Conservation (phyloP, 2,329 filamentous ascomycete genomes). For the Penicillium sp. region DNA sequence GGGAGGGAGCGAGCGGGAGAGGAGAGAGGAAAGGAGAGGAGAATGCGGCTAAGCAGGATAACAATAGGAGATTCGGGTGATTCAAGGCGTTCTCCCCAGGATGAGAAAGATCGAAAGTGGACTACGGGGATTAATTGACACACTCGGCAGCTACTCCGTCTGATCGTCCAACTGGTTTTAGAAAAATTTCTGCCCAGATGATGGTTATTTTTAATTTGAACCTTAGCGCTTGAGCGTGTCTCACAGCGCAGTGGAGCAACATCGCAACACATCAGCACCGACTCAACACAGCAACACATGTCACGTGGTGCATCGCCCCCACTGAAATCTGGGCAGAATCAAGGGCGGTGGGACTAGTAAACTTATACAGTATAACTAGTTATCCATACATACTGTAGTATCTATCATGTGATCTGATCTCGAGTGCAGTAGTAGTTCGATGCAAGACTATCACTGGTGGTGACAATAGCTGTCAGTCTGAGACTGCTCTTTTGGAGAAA, state of each 20-base stretch:
- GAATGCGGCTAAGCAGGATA: slow-evolving; percentile 17
- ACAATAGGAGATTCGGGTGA: slow-evolving; percentile 18
- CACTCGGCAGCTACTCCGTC: slow-evolving; percentile 11
- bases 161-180: slow-evolving; percentile 11
- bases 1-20: slow-evolving; percentile 18
- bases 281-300: neutral
- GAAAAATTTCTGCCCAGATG: slow-evolving; percentile 3
- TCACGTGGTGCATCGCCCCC: neutral
- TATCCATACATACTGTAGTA: no score
- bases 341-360: neutral
- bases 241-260: slow-evolving; percentile 16
- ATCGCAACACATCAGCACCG: neutral
- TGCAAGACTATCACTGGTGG: no score
- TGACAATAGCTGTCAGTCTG: no score
- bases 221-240: slow-evolving; percentile 22
- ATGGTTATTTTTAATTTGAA: slow-evolving; percentile 26
- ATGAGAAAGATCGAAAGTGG: neutral
- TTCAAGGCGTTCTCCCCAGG: slow-evolving; percentile 21
- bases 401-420: no score
- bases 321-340: neutral
- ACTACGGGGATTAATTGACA: slow-evolving; percentile 6
- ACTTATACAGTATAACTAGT: no score
- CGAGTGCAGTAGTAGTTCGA: no score
- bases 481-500: no score
- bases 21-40: slow-evolving; percentile 22